Conservation (phyloP, 345 rosid species). For the Syzygium grande region DNA sequence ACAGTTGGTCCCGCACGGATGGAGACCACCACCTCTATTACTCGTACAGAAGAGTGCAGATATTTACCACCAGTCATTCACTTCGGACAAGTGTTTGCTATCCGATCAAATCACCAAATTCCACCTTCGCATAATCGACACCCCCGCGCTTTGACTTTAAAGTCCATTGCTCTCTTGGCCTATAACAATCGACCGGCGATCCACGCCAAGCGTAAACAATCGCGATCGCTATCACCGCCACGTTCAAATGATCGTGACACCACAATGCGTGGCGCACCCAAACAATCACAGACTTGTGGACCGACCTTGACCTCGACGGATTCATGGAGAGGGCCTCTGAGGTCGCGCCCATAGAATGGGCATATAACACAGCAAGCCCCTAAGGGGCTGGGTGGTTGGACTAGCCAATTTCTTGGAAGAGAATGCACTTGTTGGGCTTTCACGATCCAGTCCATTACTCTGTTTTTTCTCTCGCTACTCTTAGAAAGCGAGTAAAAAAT, state of each 20-base stretch:
- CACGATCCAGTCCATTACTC: not conserved
- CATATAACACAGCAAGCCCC: not conserved
- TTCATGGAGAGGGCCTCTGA: slow-evolving; percentile 3
- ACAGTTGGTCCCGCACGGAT: too few species aligned
- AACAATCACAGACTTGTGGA: not conserved
- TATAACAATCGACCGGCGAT: too few species aligned
- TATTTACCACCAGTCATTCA: too few species aligned
- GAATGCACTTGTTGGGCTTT: not conserved
- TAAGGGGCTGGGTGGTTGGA: not conserved
- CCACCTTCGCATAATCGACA: too few species aligned
- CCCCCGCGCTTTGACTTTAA: too few species aligned
- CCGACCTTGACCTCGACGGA: slow-evolving; percentile 12
- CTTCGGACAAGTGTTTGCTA: too few species aligned
- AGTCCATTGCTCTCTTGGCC: too few species aligned
- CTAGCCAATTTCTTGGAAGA: not conserved
- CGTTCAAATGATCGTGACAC: not conserved
- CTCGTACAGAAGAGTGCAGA: too few species aligned
- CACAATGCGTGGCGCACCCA: not conserved
- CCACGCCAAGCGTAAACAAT: not conserved
- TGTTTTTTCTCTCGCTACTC: too few species aligned
- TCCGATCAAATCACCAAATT: too few species aligned
- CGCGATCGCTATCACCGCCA: not conserved
- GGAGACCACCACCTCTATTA: too few species aligned
- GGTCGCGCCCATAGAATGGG: not conserved
- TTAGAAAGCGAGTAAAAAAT: not conserved